phyloP scores from a whole-genome alignment of 371 early-diverging fungal species.

The Haplosporangium sp. region DNA sequence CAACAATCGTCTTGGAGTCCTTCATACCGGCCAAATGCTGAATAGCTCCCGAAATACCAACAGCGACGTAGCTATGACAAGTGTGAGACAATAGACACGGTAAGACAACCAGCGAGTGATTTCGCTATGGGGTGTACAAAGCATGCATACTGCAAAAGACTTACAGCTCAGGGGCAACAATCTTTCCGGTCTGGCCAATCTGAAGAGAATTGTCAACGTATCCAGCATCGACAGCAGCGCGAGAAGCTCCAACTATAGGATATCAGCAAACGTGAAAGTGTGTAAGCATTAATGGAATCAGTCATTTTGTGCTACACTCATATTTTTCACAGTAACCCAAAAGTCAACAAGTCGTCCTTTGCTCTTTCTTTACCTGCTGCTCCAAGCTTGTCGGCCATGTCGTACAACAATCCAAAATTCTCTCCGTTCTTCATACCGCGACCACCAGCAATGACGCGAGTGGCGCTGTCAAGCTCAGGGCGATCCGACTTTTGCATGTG shows the following conservation, averaged over 20 bases:
- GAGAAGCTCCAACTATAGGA: slow-evolving; percentile 91
- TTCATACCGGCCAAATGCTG: slow-evolving; percentile 99
- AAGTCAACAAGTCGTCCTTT: neutral
- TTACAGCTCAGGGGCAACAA: slow-evolving; percentile 88
- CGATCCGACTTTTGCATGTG: slow-evolving; percentile 95
- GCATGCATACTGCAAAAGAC: neutral
- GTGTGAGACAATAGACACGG: neutral
- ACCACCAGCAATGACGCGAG: slow-evolving; percentile 94
- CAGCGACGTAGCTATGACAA: slow-evolving; percentile 88
- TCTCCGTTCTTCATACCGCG: slow-evolving; percentile 97
- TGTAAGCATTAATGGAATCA: too few relatives aligned
- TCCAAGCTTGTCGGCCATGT: slow-evolving; percentile 94
- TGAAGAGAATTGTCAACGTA: slow-evolving; percentile 96
- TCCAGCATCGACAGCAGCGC: slow-evolving; percentile 98
- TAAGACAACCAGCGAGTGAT: neutral
- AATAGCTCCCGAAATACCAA: slow-evolving; percentile 97
- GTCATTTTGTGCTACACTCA: too few relatives aligned
- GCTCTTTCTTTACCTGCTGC: slow-evolving; percentile 80
- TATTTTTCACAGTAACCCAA: neutral
- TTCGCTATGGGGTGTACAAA: neutral
- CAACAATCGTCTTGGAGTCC: slow-evolving; percentile 97
- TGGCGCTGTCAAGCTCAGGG: slow-evolving; percentile 92
- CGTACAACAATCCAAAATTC: slow-evolving; percentile 93
- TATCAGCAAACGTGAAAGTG: neutral
- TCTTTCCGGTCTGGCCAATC: slow-evolving; percentile 98